Evolutionary conservation across 768 basidiomycete species (phyloP).

Genomic region (Trametes cubensis): DNA sequence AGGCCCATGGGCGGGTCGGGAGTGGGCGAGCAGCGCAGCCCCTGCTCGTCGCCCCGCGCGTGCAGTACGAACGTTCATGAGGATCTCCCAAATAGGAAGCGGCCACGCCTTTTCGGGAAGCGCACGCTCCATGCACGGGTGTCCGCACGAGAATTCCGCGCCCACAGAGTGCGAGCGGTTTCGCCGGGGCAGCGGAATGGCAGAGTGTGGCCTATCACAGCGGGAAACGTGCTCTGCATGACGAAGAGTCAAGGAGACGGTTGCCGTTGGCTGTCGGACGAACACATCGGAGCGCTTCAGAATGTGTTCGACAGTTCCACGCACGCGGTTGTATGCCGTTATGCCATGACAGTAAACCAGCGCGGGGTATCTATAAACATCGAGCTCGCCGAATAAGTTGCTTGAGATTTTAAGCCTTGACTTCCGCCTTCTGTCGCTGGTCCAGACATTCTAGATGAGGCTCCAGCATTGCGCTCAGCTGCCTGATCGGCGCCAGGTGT

Average conservation of each 20-base stretch:
- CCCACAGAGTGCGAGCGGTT: neutral
- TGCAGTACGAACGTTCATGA: slow-evolving; percentile 27
- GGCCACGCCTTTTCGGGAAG: slow-evolving; percentile 10
- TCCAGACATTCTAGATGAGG: no score
- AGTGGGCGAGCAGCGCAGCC: slow-evolving; percentile 1
- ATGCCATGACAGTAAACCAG: neutral
- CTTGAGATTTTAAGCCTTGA: neutral
- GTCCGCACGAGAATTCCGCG: neutral
- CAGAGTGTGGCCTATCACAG: slow-evolving; percentile 12
- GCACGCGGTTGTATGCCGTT: neutral
- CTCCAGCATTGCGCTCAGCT: no score
- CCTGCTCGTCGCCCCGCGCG: slow-evolving; percentile 3
- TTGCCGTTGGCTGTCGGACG: neutral
- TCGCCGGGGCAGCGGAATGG: neutral
- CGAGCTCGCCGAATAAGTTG: neutral
- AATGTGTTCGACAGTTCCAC: neutral
- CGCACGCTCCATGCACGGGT: neutral
- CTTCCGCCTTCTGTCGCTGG: neutral
- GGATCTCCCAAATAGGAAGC: slow-evolving; percentile 18
- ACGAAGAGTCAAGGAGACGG: no score
- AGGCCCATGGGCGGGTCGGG: neutral
- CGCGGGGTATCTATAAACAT: neutral
- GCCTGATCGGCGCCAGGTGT: no score
- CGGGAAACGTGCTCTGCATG: slow-evolving; percentile 16
- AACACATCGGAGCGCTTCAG: neutral